phyloP scores from a whole-genome alignment of 805 yeast species.

The Candida adriatica region DNA sequence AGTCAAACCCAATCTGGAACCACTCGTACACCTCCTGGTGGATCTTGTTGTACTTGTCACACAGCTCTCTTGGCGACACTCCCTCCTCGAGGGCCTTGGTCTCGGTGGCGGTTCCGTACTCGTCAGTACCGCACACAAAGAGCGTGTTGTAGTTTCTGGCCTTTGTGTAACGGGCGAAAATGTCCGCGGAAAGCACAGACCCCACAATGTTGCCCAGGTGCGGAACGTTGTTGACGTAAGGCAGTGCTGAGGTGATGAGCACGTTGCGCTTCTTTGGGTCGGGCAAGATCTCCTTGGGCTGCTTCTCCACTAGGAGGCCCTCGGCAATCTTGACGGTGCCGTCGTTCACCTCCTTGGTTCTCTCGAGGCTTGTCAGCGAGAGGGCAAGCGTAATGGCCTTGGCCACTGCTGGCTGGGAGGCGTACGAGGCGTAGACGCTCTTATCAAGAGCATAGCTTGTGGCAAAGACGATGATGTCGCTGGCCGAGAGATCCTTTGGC shows the following conservation, averaged over 20 bases:
- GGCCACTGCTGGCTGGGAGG: slow-evolving; percentile 30
- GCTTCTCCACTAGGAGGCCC: slow-evolving; percentile 22
- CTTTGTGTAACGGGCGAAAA: slow-evolving; percentile 84
- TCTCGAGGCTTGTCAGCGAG: slow-evolving; percentile 36
- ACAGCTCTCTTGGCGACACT: slow-evolving; percentile 79
- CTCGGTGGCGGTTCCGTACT: slow-evolving; percentile 99
- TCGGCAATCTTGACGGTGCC: slow-evolving; percentile 27
- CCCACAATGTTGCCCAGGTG: slow-evolving; percentile 97
- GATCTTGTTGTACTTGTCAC: slow-evolving; percentile 82
- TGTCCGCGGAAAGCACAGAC: slow-evolving; percentile 90
- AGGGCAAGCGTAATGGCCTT: slow-evolving; percentile 41
- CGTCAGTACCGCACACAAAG: slow-evolving; percentile 95
- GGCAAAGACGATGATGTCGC: slow-evolving; percentile 54
- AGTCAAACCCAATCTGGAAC: slow-evolving; percentile 93
- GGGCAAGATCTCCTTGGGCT: slow-evolving; percentile 47
- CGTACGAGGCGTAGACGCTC: slow-evolving; percentile 21
- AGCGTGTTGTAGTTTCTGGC: slow-evolving; percentile 83
- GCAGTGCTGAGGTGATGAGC: slow-evolving; percentile 90
- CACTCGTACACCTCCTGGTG: slow-evolving; percentile 92
- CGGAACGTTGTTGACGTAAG: slow-evolving; percentile 97
- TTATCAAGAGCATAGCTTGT: slow-evolving; percentile 42
- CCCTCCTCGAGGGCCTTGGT: slow-evolving; percentile 95
- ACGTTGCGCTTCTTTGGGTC: slow-evolving; percentile 58
- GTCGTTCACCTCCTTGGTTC: slow-evolving; percentile 36
- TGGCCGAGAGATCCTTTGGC: slow-evolving; percentile 26